Conservation (phyloP, 148 eudicot species). For the Nyssa sinensis region DNA sequence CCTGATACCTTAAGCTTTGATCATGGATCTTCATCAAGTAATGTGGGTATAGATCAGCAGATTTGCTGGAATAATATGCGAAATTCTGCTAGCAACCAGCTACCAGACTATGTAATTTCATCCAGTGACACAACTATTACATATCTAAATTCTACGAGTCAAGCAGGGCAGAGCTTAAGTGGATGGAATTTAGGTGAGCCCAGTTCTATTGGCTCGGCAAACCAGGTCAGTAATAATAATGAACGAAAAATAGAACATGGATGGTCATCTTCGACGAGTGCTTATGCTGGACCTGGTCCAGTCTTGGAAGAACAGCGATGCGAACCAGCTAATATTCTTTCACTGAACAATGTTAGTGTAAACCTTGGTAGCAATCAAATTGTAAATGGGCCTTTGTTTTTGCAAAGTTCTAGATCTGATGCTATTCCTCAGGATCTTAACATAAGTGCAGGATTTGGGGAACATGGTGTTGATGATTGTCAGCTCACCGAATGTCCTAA, state of each 20-base stretch:
- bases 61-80: slow-evolving; percentile 61
- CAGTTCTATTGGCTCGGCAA: slow-evolving; percentile 28
- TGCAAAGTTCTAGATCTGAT: slow-evolving; percentile 33
- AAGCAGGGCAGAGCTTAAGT: slow-evolving; percentile 25
- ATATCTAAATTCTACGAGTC: slow-evolving; percentile 25
- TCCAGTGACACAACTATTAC: slow-evolving; percentile 31
- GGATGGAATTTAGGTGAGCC: slow-evolving; percentile 45
- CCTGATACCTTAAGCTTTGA: slow-evolving; percentile 71
- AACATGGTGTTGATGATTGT: slow-evolving; percentile 31
- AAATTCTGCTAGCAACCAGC: slow-evolving; percentile 44
- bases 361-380: slow-evolving; percentile 35
- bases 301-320: slow-evolving; percentile 35
- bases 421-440: slow-evolving; percentile 42
- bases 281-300: slow-evolving; percentile 25
- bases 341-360: slow-evolving; percentile 38
- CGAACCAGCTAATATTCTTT: slow-evolving; percentile 33
- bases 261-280: slow-evolving; percentile 15
- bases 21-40: slow-evolving; percentile 60
- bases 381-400: slow-evolving; percentile 28
- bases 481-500: slow-evolving; percentile 34
- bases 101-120: slow-evolving; percentile 41
- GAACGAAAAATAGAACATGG: slow-evolving; percentile 27
- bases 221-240: slow-evolving; percentile 12
- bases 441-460: slow-evolving; percentile 38
- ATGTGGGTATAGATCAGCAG: slow-evolving; percentile 57